Percentiles rank a stretch among this genome's conserved stretches.
These are phyloP conservation scores for Candida anglica DNA, from an alignment of 805 yeast species.

Conservation along the genomic window DNA sequence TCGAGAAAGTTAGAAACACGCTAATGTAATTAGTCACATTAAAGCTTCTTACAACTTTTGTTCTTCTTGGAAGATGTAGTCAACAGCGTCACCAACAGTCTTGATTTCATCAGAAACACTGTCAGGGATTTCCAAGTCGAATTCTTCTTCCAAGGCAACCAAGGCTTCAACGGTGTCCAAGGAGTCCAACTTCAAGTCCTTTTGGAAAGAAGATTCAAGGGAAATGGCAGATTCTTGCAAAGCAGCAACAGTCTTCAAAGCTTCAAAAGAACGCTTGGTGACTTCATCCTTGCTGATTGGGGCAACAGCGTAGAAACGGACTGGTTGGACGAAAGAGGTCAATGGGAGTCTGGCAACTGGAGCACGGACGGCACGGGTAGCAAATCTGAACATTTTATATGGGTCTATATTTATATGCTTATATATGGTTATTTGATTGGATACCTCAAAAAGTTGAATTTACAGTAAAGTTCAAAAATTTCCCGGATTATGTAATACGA, in stretches of 20 bases:
- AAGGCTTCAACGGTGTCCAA: constrained; percentile 93
- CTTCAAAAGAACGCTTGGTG: constrained; percentile 75
- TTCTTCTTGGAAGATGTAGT: constrained; percentile 71
- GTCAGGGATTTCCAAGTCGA: constrained; percentile 81
- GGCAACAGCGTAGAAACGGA: constrained; percentile 57
- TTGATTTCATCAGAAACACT: constrained; percentile 90
- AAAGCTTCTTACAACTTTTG: constrained; percentile 27
- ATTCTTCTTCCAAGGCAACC: constrained; percentile 91
- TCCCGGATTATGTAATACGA: not conserved
- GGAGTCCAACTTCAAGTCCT: constrained; percentile 86
- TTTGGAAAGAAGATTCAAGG: constrained; percentile 51
- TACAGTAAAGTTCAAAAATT: not conserved
- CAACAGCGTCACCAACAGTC: constrained; percentile 90
- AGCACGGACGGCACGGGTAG: constrained; percentile 38
- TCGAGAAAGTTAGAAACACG: too few species aligned
- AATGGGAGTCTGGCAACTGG: constrained; percentile 29
- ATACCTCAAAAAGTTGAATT: constrained; percentile 1
- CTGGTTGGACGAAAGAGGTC: constrained; percentile 25
- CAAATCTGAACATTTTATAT: constrained; percentile 48
- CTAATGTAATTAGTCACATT: too few species aligned
- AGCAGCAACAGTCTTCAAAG: constrained; percentile 55
- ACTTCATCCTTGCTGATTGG: constrained; percentile 75
- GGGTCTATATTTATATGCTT: not conserved
- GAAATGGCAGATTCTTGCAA: constrained; percentile 41
- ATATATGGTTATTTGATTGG: not conserved